phyloP scores from a whole-genome alignment of 495 filamentous ascomycete genomes.

The Clavariopsis aquatica region DNA sequence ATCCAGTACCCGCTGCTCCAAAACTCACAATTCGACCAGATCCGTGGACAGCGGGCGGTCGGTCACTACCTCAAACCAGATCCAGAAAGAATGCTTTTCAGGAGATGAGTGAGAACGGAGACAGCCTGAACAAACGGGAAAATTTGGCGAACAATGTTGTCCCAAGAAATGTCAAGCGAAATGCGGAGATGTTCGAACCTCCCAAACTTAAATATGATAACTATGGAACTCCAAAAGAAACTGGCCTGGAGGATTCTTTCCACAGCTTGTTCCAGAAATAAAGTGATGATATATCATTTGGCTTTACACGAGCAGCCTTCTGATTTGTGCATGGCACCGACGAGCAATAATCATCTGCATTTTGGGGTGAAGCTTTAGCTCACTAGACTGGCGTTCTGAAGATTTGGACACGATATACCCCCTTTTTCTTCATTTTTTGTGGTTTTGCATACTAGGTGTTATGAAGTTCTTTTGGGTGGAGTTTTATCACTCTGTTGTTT shows the following conservation, averaged over 20 bases:
- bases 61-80: not conserved
- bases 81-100: conserved; percentile 1
- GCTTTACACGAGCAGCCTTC: not conserved
- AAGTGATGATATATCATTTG: no score
- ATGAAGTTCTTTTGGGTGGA: no score
- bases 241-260: conserved; percentile 29
- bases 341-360: not conserved
- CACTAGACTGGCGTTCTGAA: no score
- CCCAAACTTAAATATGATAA: conserved; percentile 28
- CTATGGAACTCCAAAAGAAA: conserved; percentile 13
- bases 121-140: not conserved
- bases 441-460: no score
- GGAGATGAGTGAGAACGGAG: not conserved
- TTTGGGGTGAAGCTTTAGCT: not conserved
- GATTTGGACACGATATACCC: not conserved
- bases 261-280: conserved; percentile 14
- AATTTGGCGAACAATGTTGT: not conserved
- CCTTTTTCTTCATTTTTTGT: not conserved
- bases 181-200: conserved; percentile 18
- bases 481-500: no score
- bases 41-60: conserved; percentile 1
- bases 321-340: not conserved
- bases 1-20: conserved; percentile 13
- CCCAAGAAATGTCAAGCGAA: conserved; percentile 13
- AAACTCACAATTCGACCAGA: not conserved